Evolutionary conservation across 73 alveolate genomes (phyloP), one percentile per base, ranked within the genome.

Genomic region (Paramecium sonneborni): DNA sequence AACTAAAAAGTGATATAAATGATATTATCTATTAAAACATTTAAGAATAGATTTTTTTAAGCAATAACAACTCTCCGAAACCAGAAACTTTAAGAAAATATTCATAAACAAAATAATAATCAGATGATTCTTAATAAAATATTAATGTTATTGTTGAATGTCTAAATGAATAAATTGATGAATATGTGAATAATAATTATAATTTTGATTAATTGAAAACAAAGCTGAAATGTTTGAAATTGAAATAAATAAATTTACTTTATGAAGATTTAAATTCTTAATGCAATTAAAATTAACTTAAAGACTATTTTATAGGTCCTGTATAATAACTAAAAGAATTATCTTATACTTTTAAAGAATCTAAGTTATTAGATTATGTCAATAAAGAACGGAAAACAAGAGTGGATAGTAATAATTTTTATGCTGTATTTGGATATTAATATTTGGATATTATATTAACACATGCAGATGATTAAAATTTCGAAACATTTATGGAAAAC

Each of bases 71-170:
- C 6, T 62, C 84, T 62, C 84, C 84, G 6, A 62, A 62, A 26
- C 84, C 84, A 30, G 84, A 62, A 2, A 62, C 84, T 30, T 62
- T 62, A 62, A 62, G 84, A 62, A 62, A 62, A 62, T 62, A 26
- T 30, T 62, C 84, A 62, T 62, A 62, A 62, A 30, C 84, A 30
- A 62, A 62, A 62, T 26, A 30, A 30, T 26, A 62, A 26, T 62
- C 84, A 30, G 84, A 62, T 23, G 84, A 62, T 32, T 62, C 84
- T 0, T 24, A 62, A 62, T 62, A 62, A 62, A 62, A 62, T 62
- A 32, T 62, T 14, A 62, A 62, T 62, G 46, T 62, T 11, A 62
- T 62, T 62, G 84, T 62, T 30, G 84, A 62, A 62, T 62, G 84
- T 62, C 20, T 62, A 62, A 32, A 62, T 30, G 84, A 62, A 62